phyloP scores from a whole-genome alignment of 768 basidiomycete species.

The Russula earlei region DNA sequence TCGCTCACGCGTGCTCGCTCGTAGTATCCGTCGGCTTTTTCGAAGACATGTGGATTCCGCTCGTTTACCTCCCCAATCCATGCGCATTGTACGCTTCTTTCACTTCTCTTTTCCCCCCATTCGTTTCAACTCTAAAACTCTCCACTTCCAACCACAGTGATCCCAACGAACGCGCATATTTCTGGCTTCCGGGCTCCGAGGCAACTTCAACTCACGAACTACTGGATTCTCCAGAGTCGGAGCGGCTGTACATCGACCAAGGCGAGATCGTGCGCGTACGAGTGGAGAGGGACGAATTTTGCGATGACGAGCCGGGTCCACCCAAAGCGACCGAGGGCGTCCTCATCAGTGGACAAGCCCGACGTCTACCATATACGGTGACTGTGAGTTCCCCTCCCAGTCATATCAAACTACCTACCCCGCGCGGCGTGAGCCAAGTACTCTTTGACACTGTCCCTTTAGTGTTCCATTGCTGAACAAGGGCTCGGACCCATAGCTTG shows the following conservation, averaged over 20 bases:
- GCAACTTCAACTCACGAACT: constrained; percentile 48
- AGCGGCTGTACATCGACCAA: constrained; percentile 75
- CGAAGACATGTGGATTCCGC: constrained; percentile 84
- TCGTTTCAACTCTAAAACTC: background rate
- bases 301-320: constrained; percentile 79
- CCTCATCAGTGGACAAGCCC: constrained; percentile 39
- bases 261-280: constrained; percentile 69
- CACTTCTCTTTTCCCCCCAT: background rate
- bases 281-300: constrained; percentile 75
- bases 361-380: constrained; percentile 57
- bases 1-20: background rate
- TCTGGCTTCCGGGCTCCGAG: constrained; percentile 63
- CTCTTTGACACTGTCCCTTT: background rate
- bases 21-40: constrained; percentile 87
- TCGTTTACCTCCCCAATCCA: constrained; percentile 70
- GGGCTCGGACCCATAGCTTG: constrained; percentile 68
- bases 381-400: constrained; percentile 36
- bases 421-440: too few species aligned
- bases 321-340: constrained; percentile 68
- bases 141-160: constrained; percentile 39
- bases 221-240: constrained; percentile 54
- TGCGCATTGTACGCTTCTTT: constrained; percentile 54
- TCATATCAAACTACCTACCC: background rate
- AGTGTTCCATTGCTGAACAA: constrained; percentile 81
- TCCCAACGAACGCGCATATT: constrained; percentile 72